Base-by-base conservation (phyloP, 192 early-diverging fungal genomes). In the Glomus cerebriforme region DNA sequence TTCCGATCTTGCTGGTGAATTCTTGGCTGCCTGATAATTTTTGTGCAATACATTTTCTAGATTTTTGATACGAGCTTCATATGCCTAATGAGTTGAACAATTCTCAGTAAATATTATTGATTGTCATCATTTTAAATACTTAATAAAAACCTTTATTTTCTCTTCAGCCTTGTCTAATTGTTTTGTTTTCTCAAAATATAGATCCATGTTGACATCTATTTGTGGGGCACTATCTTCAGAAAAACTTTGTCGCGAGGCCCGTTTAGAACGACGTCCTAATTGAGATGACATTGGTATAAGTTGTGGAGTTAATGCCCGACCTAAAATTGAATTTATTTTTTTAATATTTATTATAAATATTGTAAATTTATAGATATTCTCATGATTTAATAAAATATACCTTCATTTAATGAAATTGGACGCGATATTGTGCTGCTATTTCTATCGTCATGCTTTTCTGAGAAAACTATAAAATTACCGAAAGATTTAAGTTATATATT, bases 21-120 rank as follows among this genome's bases (percentile, higher is more conserved):
- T 45, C 43, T 49, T 77, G 17, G 75, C 64, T n/a, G 82, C 77
- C 12, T 81, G 75, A 54, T 81, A 84, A 67, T 82, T 82, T 59
- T 77, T 79, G 29, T 87, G 83, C 22, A 87, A 60, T 26, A 71
- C 80, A 22, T 83, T 84, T 43, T 87, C 86, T 0, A 87, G 81
- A 7, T 74, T 72, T 39, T 79, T 80, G 43, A 87, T 87, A 54
- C 86, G 82, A 15, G 77, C 35, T 65, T 87, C 83, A n/a, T 82
- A 85, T 2, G 81, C 81, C 77, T 85, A 80, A 54, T 2, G 2
- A 54, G 49, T 7, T 54, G 4, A 54, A 54, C 39, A 39, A 35
- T 39, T n/a, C 9, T n/a, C 15, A 39, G 9, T 37, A 68, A 68
- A 35, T 66, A 2, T 26, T 49, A n/a, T 68, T 3, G 7, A 31